phyloP scores from a whole-genome alignment of 208 protist genomes.

The Wallacemonas sp. region DNA sequence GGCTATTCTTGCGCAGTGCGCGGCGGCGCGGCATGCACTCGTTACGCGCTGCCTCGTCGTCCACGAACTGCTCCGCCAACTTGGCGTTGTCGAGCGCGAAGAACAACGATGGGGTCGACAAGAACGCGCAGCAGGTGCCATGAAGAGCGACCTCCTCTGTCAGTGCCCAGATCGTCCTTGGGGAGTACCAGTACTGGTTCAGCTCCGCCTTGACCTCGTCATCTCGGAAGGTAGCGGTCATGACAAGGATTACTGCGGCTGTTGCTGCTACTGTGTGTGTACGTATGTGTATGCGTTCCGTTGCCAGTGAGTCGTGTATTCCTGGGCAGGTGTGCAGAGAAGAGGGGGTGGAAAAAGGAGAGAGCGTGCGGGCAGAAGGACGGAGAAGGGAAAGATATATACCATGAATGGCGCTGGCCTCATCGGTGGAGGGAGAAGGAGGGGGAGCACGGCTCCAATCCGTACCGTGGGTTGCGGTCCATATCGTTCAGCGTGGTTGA shows the following conservation, averaged over 20 bases:
- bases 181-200: slow-evolving; percentile 96
- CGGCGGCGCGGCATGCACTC: slow-evolving; percentile 2
- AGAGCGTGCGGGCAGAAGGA: neutral
- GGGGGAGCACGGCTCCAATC: too few relatives aligned
- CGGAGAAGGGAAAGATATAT: neutral
- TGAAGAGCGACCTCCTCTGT: slow-evolving; percentile 68
- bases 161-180: slow-evolving; percentile 66
- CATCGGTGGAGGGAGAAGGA: too few relatives aligned
- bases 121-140: slow-evolving; percentile 72
- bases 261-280: neutral
- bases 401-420: too few relatives aligned
- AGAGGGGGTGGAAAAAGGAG: neutral
- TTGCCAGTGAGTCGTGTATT: too few relatives aligned
- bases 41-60: neutral
- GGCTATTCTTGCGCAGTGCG: slow-evolving; percentile 38
- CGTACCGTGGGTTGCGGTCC: too few relatives aligned
- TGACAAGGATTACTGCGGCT: too few relatives aligned
- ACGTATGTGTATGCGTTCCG: neutral
- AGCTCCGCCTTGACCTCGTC: slow-evolving; percentile 59
- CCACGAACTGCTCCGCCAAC: slow-evolving; percentile 1
- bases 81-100: slow-evolving; percentile 67
- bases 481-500: too few relatives aligned
- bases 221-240: slow-evolving; percentile 13
- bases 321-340: too few relatives aligned
- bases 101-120: slow-evolving; percentile 91